Percentiles rank a stretch among this genome's conserved stretches.
These are phyloP conservation scores for Epichloe sibirici DNA, from an alignment of 2,329 filamentous ascomycete species.

Conservation along the genomic window DNA sequence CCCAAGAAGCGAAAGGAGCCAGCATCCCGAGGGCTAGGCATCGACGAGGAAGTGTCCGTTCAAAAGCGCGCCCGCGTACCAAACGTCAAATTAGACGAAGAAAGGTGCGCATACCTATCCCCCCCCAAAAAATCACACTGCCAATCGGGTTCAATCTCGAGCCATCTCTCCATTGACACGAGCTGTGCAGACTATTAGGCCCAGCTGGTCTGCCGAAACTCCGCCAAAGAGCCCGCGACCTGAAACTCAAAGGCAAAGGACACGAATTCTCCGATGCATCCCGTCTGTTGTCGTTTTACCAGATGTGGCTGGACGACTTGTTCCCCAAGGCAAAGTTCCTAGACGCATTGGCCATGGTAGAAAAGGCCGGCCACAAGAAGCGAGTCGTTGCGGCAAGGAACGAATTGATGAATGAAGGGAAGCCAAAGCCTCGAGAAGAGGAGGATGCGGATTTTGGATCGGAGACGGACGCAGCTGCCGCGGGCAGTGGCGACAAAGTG, in stretches of 20 bases:
- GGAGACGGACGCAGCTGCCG: slow-evolving; percentile 8
- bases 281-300: slow-evolving; percentile 77
- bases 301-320: slow-evolving; percentile 91
- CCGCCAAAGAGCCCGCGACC: slow-evolving; percentile 53
- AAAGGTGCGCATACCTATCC: slow-evolving; percentile 35
- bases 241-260: slow-evolving; percentile 84
- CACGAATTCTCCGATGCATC: slow-evolving; percentile 88
- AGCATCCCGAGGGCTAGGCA: slow-evolving; percentile 47
- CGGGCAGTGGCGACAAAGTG: slow-evolving; percentile 18
- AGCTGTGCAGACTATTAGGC: slow-evolving; percentile 57
- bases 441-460: slow-evolving; percentile 20
- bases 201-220: slow-evolving; percentile 74
- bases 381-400: slow-evolving; percentile 60
- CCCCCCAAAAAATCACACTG: neutral
- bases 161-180: neutral
- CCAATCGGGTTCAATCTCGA: neutral
- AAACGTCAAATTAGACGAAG: slow-evolving; percentile 76
- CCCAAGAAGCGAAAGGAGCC: slow-evolving; percentile 37
- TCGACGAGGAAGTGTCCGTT: slow-evolving; percentile 79
- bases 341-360: slow-evolving; percentile 80
- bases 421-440: slow-evolving; percentile 32
- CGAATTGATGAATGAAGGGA: slow-evolving; percentile 74
- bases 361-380: slow-evolving; percentile 84
- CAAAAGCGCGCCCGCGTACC: slow-evolving; percentile 61
- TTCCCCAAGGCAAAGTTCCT: slow-evolving; percentile 91